Conservation (phyloP, 2,329 filamentous ascomycete genomes). For the Exophiala sideris region DNA sequence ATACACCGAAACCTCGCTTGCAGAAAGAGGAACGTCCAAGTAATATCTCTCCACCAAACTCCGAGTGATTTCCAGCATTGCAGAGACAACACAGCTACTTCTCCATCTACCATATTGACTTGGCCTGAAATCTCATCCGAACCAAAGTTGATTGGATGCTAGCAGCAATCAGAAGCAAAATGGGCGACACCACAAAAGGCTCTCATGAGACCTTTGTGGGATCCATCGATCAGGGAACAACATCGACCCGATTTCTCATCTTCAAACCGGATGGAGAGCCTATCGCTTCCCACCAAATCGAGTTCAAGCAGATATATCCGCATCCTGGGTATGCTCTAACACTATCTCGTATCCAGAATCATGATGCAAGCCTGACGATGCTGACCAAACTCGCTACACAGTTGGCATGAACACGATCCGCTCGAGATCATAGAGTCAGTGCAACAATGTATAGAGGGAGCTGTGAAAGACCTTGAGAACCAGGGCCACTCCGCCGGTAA, state of each 20-base stretch:
- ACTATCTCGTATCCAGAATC: too few relatives aligned
- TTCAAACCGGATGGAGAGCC: slow-evolving; percentile 77
- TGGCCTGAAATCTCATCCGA: neutral
- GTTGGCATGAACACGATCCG: slow-evolving; percentile 89
- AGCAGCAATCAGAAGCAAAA: slow-evolving; percentile 10
- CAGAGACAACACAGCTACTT: neutral
- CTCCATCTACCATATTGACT: neutral
- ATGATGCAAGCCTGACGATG: neutral
- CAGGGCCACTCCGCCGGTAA: slow-evolving; percentile 64
- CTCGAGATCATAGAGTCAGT: slow-evolving; percentile 71
- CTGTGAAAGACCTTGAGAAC: slow-evolving; percentile 67
- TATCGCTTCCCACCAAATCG: slow-evolving; percentile 78
- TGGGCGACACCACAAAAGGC: slow-evolving; percentile 9
- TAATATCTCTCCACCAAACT: too few relatives aligned
- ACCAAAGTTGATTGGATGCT: slow-evolving; percentile 35
- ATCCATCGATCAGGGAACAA: slow-evolving; percentile 87
- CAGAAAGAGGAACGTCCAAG: neutral
- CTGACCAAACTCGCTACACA: slow-evolving; percentile 34
- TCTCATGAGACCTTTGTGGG: slow-evolving; percentile 66
- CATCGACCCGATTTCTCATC: slow-evolving; percentile 83
- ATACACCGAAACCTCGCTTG: neutral
- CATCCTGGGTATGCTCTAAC: slow-evolving; percentile 64
- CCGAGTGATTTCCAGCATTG: too few relatives aligned
- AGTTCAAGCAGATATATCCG: slow-evolving; percentile 81
- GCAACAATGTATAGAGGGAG: slow-evolving; percentile 73